phyloP scores from a whole-genome alignment of 2,329 filamentous ascomycete genomes.

The Davidsoniella virescens region DNA sequence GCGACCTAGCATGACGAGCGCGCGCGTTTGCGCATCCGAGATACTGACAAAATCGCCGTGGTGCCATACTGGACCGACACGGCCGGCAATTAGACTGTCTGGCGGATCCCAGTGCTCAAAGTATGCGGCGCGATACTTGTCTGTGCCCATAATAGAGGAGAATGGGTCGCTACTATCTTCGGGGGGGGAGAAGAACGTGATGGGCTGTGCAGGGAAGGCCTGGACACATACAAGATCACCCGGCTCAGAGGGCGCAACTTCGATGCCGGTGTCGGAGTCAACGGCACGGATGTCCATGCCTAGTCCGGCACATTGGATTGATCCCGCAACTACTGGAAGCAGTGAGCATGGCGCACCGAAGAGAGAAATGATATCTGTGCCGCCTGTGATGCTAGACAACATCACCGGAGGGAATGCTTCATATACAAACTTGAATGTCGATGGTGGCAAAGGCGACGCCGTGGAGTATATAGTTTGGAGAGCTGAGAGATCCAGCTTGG shows the following conservation, averaged over 20 bases:
- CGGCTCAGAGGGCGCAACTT: conserved; percentile 45
- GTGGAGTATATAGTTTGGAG: conserved; percentile 86
- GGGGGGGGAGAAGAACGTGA: conserved; percentile 63
- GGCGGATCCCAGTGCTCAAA: conserved; percentile 31
- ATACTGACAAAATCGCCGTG: conserved; percentile 80
- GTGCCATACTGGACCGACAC: conserved; percentile 54
- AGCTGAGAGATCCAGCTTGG: conserved; percentile 42
- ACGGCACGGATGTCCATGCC: conserved; percentile 60
- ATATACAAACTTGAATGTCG: conserved; percentile 85
- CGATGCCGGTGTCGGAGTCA: conserved; percentile 39
- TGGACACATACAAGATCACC: conserved; percentile 78
- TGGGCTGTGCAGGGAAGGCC: conserved; percentile 81
- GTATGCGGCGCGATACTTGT: conserved; percentile 71
- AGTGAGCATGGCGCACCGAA: conserved; percentile 76
- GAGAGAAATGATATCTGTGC: conserved; percentile 90
- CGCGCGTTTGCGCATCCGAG: conserved; percentile 50
- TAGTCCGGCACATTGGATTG: conserved; percentile 63
- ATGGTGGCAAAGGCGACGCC: conserved; percentile 79
- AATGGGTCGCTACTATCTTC: not conserved
- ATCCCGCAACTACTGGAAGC: conserved; percentile 53
- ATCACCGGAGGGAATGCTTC: conserved; percentile 67
- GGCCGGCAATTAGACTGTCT: not conserved
- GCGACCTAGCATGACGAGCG: conserved; percentile 77
- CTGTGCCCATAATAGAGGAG: conserved; percentile 34
- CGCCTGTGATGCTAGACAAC: conserved; percentile 83